Percentiles rank a stretch among this genome's conserved stretches.
phyloP scores from a whole-genome alignment of 257 asterid species.

The Datura wrightii region DNA sequence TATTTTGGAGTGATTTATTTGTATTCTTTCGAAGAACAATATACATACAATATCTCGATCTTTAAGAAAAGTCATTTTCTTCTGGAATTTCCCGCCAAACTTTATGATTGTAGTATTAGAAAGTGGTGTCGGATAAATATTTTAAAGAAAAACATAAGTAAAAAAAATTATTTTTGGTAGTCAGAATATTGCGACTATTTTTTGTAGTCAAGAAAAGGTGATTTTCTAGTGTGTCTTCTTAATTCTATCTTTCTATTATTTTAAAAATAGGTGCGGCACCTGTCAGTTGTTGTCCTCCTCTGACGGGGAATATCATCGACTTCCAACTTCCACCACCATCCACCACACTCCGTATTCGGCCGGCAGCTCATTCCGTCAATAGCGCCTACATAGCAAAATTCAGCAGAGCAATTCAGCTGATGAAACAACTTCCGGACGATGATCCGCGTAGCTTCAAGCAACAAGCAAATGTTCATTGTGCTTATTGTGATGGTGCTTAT shows the following conservation, averaged over 20 bases:
- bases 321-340: slow-evolving; percentile 58
- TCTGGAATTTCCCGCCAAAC: too few species aligned
- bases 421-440: slow-evolving; percentile 77
- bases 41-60: neutral
- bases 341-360: slow-evolving; percentile 53
- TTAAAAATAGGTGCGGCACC: slow-evolving; percentile 50
- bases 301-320: slow-evolving; percentile 45
- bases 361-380: slow-evolving; percentile 73
- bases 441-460: slow-evolving; percentile 85
- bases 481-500: slow-evolving; percentile 86
- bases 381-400: slow-evolving; percentile 59
- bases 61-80: neutral
- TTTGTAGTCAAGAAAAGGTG: neutral
- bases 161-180: too few species aligned
- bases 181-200: too few species aligned
- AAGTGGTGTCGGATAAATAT: too few species aligned
- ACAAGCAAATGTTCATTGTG: slow-evolving; percentile 84
- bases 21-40: too few species aligned
- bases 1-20: neutral
- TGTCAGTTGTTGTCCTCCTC: slow-evolving; percentile 81
- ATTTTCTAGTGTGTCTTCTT: neutral
- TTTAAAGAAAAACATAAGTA: too few species aligned
- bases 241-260: neutral
- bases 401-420: slow-evolving; percentile 59
- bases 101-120: too few species aligned